Evolutionary conservation across 495 filamentous ascomycete genomes (phyloP).

Genomic region (Penicillium bovifimosum): DNA sequence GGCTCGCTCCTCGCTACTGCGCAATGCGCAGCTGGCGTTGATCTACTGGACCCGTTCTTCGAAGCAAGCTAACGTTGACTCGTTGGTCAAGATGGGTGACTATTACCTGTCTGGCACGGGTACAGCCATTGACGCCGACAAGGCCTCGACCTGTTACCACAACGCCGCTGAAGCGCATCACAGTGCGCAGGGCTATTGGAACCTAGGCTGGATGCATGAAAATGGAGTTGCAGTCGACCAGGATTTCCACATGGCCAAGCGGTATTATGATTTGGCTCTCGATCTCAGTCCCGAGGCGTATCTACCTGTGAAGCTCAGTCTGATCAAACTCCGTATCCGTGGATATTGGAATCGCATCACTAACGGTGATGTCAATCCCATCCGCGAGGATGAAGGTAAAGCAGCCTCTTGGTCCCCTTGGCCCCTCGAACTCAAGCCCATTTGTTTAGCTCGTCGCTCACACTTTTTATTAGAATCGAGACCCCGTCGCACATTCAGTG

Average conservation of each 20-base stretch:
- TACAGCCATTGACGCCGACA: slow-evolving; percentile 63
- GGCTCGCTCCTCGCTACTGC: slow-evolving; percentile 47
- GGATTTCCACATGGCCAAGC: slow-evolving; percentile 95
- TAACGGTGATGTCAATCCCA: slow-evolving; percentile 80
- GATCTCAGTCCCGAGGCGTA: slow-evolving; percentile 92
- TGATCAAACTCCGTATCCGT: slow-evolving; percentile 77
- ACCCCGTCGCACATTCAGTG: slow-evolving; percentile 67
- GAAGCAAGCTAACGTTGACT: slow-evolving; percentile 89
- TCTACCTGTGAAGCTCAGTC: slow-evolving; percentile 81
- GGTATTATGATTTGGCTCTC: slow-evolving; percentile 88
- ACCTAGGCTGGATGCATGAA: slow-evolving; percentile 99
- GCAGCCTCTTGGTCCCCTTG: slow-evolving; percentile 10
- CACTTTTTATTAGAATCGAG: slow-evolving; percentile 43
- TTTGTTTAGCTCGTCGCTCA: neutral
- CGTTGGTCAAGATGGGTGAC: slow-evolving; percentile 95
- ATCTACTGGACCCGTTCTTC: slow-evolving; percentile 96
- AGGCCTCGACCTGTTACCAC: slow-evolving; percentile 88
- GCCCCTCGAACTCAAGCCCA: neutral
- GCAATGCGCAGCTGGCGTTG: slow-evolving; percentile 71
- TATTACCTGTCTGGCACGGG: slow-evolving; percentile 86
- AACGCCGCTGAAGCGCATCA: slow-evolving; percentile 84
- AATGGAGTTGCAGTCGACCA: slow-evolving; percentile 90
- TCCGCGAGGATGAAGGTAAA: slow-evolving; percentile 82
- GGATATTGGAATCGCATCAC: slow-evolving; percentile 94
- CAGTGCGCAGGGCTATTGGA: slow-evolving; percentile 93